phyloP scores from a whole-genome alignment of 257 asterid genomes.

The Fraxinus quadrangulata region DNA sequence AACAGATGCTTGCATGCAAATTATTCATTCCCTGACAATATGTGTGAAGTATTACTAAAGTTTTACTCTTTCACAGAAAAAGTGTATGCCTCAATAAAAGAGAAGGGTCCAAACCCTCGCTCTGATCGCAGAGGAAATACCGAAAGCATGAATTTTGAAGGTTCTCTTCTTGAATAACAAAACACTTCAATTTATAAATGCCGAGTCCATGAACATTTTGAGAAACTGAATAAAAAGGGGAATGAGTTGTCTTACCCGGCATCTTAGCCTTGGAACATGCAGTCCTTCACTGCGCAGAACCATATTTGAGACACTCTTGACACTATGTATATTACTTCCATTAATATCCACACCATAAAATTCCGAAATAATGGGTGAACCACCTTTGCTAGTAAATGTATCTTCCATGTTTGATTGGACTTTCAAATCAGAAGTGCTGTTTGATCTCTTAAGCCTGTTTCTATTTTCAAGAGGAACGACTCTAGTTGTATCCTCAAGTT shows the following conservation, averaged over 20 bases:
- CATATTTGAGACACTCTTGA: constrained; percentile 50
- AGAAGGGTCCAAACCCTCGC: constrained; percentile 17
- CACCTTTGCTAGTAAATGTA: constrained; percentile 36
- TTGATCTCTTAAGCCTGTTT: constrained; percentile 61
- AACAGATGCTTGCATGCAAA: not conserved
- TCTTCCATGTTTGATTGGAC: constrained; percentile 42
- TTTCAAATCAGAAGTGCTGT: constrained; percentile 62
- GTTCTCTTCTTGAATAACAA: constrained; percentile 14
- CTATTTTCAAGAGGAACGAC: constrained; percentile 34
- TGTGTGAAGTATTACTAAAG: not conserved
- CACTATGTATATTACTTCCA: constrained; percentile 35
- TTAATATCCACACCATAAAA: constrained; percentile 51
- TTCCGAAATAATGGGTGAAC: constrained; percentile 46
- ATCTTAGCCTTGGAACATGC: constrained; percentile 73
- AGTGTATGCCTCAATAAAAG: constrained; percentile 6
- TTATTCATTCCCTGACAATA: not conserved
- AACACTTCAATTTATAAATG: constrained; percentile 2
- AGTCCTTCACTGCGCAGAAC: constrained; percentile 47
- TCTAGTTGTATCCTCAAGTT: constrained; percentile 34
- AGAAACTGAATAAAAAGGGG: constrained; percentile 19
- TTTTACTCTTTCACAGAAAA: not conserved
- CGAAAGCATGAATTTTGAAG: constrained; percentile 13
- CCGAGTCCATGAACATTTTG: constrained; percentile 6
- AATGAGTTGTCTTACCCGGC: constrained; percentile 57
- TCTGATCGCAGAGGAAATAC: constrained; percentile 9